Conservation (phyloP, 176 grass and related monocot genomes). For the Typha latifolia region DNA sequence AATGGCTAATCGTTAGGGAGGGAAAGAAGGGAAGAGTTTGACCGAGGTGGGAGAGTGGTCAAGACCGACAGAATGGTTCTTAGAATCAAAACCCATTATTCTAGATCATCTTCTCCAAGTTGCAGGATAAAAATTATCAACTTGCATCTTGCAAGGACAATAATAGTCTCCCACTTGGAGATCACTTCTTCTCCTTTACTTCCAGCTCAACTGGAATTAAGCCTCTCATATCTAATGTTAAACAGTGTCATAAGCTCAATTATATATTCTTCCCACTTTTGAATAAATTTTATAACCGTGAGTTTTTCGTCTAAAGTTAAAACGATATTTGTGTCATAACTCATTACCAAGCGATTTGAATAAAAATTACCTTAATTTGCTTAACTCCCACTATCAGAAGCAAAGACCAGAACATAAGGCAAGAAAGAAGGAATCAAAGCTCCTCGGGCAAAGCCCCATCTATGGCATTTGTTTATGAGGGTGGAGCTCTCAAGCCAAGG, state of each 20-base stretch:
- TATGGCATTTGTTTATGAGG: slow-evolving; percentile 39
- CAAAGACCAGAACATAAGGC: slow-evolving; percentile 37
- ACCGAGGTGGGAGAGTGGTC: slow-evolving; percentile 15
- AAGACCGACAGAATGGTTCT: slow-evolving; percentile 47
- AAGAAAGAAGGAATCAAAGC: slow-evolving; percentile 78
- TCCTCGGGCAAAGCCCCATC: slow-evolving; percentile 31
- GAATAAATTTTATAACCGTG: no score
- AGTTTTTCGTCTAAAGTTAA: no score
- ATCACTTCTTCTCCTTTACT: no score
- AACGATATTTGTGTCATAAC: no score
- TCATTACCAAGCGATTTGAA: neutral
- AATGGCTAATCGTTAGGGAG: neutral
- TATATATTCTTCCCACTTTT: no score
- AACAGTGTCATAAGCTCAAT: no score
- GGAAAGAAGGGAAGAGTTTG: slow-evolving; percentile 6
- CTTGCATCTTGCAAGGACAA: neutral
- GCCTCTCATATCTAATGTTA: no score
- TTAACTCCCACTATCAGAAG: slow-evolving; percentile 6
- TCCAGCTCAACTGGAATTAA: no score
- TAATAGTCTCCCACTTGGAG: neutral
- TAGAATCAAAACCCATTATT: slow-evolving; percentile 25
- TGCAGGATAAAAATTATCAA: slow-evolving; percentile 7
- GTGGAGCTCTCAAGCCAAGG: slow-evolving; percentile 47
- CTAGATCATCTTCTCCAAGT: neutral
- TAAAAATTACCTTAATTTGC: slow-evolving; percentile 13